phyloP scores from a whole-genome alignment of 495 filamentous ascomycete species.

The Alectoria sarmentosa region DNA sequence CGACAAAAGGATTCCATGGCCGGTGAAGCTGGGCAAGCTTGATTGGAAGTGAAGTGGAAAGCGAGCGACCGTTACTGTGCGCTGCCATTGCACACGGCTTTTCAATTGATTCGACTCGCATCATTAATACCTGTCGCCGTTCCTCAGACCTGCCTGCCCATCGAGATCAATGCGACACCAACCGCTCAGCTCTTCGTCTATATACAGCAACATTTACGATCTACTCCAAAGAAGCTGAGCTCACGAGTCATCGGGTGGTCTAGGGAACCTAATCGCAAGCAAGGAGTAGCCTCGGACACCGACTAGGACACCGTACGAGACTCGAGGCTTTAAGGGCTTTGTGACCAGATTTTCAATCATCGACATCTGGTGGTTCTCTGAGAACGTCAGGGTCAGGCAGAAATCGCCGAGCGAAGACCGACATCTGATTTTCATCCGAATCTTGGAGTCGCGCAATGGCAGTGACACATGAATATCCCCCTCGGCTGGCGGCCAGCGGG shows the following conservation, averaged over 20 bases:
- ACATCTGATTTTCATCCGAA: background rate
- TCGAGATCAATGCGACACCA: background rate
- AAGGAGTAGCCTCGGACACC: background rate
- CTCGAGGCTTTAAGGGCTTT: background rate
- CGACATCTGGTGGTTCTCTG: background rate
- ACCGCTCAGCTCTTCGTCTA: background rate
- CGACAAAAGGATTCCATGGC: background rate
- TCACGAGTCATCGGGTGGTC: background rate
- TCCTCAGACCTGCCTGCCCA: background rate
- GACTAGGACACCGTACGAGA: too few species aligned
- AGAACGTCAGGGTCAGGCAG: background rate
- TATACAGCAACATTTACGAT: background rate
- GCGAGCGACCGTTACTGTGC: background rate
- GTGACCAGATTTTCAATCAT: background rate
- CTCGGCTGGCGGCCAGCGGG: conserved; percentile 45
- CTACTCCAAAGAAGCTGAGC: background rate
- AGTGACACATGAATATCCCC: conserved; percentile 55
- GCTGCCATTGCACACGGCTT: background rate
- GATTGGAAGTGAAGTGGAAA: background rate
- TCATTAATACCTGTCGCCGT: background rate
- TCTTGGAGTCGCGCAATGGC: conserved; percentile 47
- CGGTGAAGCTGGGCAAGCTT: background rate
- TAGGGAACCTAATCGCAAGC: background rate
- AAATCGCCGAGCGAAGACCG: background rate
- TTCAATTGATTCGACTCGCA: background rate